Evolutionary conservation across 176 grass and related monocot species (phyloP), one percentile per base, ranked within the genome.

Genomic region (Phragmites australis): DNA sequence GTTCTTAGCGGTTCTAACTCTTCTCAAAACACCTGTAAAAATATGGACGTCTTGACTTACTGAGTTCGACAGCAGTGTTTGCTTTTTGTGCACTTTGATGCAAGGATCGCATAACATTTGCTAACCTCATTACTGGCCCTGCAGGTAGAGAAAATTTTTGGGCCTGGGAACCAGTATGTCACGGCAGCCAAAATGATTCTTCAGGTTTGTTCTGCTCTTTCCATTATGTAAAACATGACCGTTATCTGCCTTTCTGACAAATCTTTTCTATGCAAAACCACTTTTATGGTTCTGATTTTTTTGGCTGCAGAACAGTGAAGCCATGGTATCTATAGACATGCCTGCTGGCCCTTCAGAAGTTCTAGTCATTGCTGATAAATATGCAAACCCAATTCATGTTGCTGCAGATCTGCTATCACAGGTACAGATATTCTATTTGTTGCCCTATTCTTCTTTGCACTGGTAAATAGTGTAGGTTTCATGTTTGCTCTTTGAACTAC

Each of bases 161-260:
- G 95, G 47, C 95, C 95, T 10, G 95, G 95, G 62, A 98, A 98
- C 70, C 95, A 98, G 72, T 98, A 98, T 87, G 95, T 98, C 52
- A 98, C 95, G 15, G 95, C 95, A 83, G 95, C 95, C 54, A 98
- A 98, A 94, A 98, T 98, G 95, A 98, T 98, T 90, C 92, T 98
- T 80, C 95, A 98, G 82, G 95, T 98, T 85, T 81, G 18, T 39
- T 84, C 37, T 83, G 21, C 18, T 81, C 57, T 32, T 75, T 72
- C 54, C 6, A 3, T 23, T 45, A 8, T 65, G 27, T 58, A 41
- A 60, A 87, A 40, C 5, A 43, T 55, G 19, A 25, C 16, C 46
- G 63, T 47, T 43, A 54, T 66, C 29, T 74, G 12, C 23, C 51
- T 63, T 73, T 50, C 4, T 44, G 46, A 40, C n/a, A 70, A 15